Evolutionary conservation across 2,329 filamentous ascomycete genomes (phyloP).

Genomic region (Thelonectria rubi): DNA sequence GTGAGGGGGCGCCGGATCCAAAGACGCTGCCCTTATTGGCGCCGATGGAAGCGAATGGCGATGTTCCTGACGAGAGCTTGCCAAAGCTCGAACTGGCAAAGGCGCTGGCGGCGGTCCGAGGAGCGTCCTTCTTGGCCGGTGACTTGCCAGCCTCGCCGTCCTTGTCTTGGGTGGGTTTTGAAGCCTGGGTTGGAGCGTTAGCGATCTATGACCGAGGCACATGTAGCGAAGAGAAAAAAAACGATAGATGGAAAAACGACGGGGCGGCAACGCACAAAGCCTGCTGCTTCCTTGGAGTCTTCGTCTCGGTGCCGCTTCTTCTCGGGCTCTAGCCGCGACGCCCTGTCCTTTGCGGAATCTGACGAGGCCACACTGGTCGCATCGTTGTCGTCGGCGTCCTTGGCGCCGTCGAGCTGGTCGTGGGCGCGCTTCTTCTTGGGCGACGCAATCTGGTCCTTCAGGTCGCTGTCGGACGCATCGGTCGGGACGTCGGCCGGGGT

Average conservation of each 20-base stretch:
- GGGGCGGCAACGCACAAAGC: slow-evolving; percentile 44
- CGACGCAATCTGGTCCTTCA: slow-evolving; percentile 62
- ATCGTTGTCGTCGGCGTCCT: slow-evolving; percentile 54
- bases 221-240: slow-evolving; percentile 9
- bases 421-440: slow-evolving; percentile 74
- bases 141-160: slow-evolving; percentile 36
- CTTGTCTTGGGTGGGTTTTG: slow-evolving; percentile 36
- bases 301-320: slow-evolving; percentile 71
- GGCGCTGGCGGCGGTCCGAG: slow-evolving; percentile 63
- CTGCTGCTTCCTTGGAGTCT: slow-evolving; percentile 47
- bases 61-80: slow-evolving; percentile 69
- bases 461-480: slow-evolving; percentile 48
- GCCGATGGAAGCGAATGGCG: slow-evolving; percentile 70
- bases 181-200: slow-evolving; percentile 30
- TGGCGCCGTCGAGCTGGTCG: slow-evolving; percentile 64
- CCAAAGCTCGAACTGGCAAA: slow-evolving; percentile 76
- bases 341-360: slow-evolving; percentile 59
- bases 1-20: slow-evolving; percentile 52
- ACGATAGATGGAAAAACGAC: neutral
- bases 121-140: slow-evolving; percentile 39
- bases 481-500: slow-evolving; percentile 50
- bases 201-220: slow-evolving; percentile 5
- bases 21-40: slow-evolving; percentile 60
- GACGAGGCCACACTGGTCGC: slow-evolving; percentile 53
- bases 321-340: slow-evolving; percentile 62